Percentiles rank a stretch among this genome's conserved stretches.
phyloP scores from a whole-genome alignment of 345 rosid genomes.

The Pugionium cornutum region DNA sequence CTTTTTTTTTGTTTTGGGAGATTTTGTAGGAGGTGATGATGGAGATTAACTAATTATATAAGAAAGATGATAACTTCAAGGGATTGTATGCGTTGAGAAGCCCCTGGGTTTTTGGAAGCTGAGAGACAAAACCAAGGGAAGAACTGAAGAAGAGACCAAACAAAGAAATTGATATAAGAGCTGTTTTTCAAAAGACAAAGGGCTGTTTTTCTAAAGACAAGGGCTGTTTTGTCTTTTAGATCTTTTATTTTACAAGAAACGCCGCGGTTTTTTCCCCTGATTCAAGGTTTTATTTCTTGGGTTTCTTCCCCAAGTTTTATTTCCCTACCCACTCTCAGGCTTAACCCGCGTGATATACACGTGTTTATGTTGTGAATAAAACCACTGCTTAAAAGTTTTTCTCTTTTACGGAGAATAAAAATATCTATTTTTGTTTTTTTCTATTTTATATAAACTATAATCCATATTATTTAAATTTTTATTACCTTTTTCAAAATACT shows the following conservation, averaged over 20 bases:
- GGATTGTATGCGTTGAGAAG: conserved; percentile 11
- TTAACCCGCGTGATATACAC: conserved; percentile 7
- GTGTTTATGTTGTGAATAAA: no score
- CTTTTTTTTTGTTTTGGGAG: neutral
- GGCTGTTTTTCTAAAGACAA: conserved; percentile 16
- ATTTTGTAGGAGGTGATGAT: neutral
- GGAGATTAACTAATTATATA: conserved; percentile 2
- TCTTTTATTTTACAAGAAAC: conserved; percentile 9
- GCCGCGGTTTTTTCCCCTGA: conserved; percentile 38
- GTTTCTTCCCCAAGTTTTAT: conserved; percentile 26
- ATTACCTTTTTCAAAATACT: no score
- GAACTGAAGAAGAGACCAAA: neutral
- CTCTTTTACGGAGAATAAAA: no score
- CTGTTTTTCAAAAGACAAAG: conserved; percentile 13
- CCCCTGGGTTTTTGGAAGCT: conserved; percentile 40
- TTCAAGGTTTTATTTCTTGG: conserved; percentile 20
- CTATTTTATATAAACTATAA: no score
- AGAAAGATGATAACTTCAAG: neutral
- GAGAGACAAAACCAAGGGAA: conserved; percentile 32
- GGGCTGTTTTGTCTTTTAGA: neutral
- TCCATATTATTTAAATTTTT: no score
- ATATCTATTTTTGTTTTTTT: no score
- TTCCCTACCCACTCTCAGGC: neutral
- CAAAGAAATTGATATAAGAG: conserved; percentile 12
- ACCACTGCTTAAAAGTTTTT: no score